Base-by-base conservation (phyloP, 306 rosid species). In the Ceratonia siliqua region DNA sequence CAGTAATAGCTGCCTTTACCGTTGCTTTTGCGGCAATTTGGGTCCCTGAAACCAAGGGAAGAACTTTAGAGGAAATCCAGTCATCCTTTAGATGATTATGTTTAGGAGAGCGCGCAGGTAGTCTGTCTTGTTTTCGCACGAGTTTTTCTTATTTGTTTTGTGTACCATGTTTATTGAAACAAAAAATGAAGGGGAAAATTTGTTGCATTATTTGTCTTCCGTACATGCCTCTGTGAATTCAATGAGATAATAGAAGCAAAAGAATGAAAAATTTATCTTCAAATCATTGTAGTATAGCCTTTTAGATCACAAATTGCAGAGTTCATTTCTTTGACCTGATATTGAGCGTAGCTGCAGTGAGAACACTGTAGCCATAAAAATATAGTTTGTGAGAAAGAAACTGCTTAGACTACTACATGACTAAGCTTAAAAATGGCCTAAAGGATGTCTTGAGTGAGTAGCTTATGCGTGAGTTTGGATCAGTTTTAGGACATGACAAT, bases 31-130 rank as follows among this genome's bases (percentile, higher is more conserved):
- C 80, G 4, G 22, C 85, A 6, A 24, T 80, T 9, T 89, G 87
- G 89, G 97, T 89, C 30, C 97, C 96, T 2, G 97, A 92, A 74
- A 92, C 97, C 68, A 92, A 88, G 67, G 97, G 96, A 36, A 85
- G 97, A 86, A 83, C 96, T 56, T 79, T 92, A 76, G 97, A 89
- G 83, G 97, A 92, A 84, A 92, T 92, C 70, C 97, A 89, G 55
- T 75, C 54, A 38, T 92, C 97, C 62, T 65, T 28, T 33, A 67
- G 68, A 43, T 76, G 64, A 53, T 54, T 20, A 2, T 5, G 24
- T 66, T 45, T 5, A 4, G 35, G 5, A 63, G 70, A 21, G 52
- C 53, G 5, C 45, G 9, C 11, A 12, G 43, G 62, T 30, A 43
- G 35, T 72, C 21, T 73, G 24, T 65, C 21, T 65, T 42, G 33